Evolutionary conservation across 768 basidiomycete genomes (phyloP), one percentile per base, ranked within the genome.

Genomic region (Grammothele lineata): DNA sequence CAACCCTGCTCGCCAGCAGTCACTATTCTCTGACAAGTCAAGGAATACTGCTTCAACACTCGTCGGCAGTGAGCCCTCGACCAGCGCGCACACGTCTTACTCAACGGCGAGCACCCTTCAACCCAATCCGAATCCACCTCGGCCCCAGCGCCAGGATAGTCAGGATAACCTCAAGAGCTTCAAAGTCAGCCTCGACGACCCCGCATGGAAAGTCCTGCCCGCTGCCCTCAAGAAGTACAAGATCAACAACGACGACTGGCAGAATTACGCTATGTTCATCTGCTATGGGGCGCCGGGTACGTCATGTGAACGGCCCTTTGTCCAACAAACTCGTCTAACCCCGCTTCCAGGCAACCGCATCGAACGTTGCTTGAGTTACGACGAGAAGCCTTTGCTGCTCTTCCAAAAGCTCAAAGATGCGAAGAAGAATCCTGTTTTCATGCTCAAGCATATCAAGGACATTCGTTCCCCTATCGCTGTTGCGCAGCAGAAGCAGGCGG

Each of bases 241-340:
- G 62, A 98, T 98, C 68, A 92, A 95, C 65, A 91, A 91, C 56
- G 96, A 98, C 54, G 94, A 90, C 65, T 99, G 96, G 96, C 87
- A 92, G 72, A 90, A 92, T 59, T 99, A 98, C 70, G 96, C 96
- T 23, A 89, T 99, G 86, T 99, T 99, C 69, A 98, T 99, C 51
- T 98, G 95, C 58, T 97, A 95, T 65, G 95, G 94, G 10, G 85
- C 86, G 43, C 74, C 92, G 43, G 92, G 94, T 92, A 61, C 57
- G 78, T 25, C n/a, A 22, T 10, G 30, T 17, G 8, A 8, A 60
- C 45, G 25, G 12, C n/a, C 18, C 50, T 17, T 34, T 32, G n/a
- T 27, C 14, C n/a, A n/a, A n/a, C n/a, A n/a, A 11, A 24, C 17
- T 21, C 18, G 10, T 21, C 44, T 43, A 6, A 43, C 19, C 9